Conservation (phyloP, 2,329 filamentous ascomycete species). For the Diaporthe vexans region DNA sequence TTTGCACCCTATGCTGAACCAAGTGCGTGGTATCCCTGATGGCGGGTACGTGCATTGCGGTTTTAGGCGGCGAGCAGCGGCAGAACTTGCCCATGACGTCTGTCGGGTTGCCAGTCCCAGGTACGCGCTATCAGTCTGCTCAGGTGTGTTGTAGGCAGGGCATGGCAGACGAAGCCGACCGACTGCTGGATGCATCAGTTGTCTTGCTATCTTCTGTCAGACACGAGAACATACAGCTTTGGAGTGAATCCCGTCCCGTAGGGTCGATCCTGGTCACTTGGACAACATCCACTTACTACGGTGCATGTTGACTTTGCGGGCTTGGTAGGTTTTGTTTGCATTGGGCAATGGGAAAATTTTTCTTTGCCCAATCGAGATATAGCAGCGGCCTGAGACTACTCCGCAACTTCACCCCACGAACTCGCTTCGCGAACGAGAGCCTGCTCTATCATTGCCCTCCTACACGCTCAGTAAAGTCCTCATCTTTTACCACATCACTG, state of each 20-base stretch:
- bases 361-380: slow-evolving; percentile 33
- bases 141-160: neutral
- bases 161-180: neutral
- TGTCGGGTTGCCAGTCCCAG: neutral
- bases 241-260: neutral
- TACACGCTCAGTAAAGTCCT: neutral
- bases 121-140: neutral
- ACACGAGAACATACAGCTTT: neutral
- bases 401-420: slow-evolving; percentile 36
- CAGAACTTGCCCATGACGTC: slow-evolving; percentile 25
- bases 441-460: slow-evolving; percentile 2
- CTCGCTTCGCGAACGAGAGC: slow-evolving; percentile 10
- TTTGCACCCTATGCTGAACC: neutral
- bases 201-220: slow-evolving; percentile 11
- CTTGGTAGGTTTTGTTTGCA: slow-evolving; percentile 24
- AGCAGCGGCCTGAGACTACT: slow-evolving; percentile 23
- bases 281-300: neutral
- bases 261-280: slow-evolving; percentile 17
- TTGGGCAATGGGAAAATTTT: slow-evolving; percentile 37
- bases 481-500: neutral
- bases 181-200: neutral
- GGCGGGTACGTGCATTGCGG: neutral
- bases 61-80: slow-evolving; percentile 20
- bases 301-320: neutral
- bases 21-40: neutral